Base-by-base conservation (phyloP, 2,329 filamentous ascomycete species). In the Sclerotinia trifoliorum region DNA sequence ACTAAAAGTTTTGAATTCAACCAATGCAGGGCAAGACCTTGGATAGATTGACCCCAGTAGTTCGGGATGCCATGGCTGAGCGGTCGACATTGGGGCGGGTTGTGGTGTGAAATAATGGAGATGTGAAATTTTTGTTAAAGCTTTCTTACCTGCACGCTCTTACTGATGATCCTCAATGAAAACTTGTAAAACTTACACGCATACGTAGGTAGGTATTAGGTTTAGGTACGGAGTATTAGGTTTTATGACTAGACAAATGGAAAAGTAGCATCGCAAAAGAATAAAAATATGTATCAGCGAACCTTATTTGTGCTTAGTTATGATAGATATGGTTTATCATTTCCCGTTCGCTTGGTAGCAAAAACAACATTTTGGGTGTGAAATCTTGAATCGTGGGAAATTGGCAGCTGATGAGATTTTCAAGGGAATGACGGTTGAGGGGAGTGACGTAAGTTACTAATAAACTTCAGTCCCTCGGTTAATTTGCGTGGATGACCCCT, bases 91-190 rank as follows among this genome's bases (percentile, higher is more conserved):
- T 49, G 58, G 7, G 58, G 58, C 58, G 44, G 48, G 46, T 7
- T 8, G 48, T 61, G 52, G 29, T 32, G 1, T 55, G 17, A 35
- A 35, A 35, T 35, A 35, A 61, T 61, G 57, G 48, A 61, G 57
- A 61, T 29, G 48, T 48, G 57, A 61, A 46, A 61, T 48, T 49
- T 61, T 51, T 49, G 46, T 39, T 49, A 5, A 61, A 61, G 26
- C n/a, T 42, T 61, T 32, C 10, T 32, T 46, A 61, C 58, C 49
- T 35, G 39, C 29, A 26, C 15, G 35, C 19, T 15, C 10, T n/a
- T 39, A 57, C 32, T 35, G 58, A 49, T 13, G 19, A 49, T 49
- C 44, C 24, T 29, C 58, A 49, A 61, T 35, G 58, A 61, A 61
- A 61, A 35, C 3, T 35, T 21, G 44, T 24, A 32, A 35, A 61